Evolutionary conservation across 2,329 filamentous ascomycete species (phyloP).

Genomic region (Lojkania enalia): DNA sequence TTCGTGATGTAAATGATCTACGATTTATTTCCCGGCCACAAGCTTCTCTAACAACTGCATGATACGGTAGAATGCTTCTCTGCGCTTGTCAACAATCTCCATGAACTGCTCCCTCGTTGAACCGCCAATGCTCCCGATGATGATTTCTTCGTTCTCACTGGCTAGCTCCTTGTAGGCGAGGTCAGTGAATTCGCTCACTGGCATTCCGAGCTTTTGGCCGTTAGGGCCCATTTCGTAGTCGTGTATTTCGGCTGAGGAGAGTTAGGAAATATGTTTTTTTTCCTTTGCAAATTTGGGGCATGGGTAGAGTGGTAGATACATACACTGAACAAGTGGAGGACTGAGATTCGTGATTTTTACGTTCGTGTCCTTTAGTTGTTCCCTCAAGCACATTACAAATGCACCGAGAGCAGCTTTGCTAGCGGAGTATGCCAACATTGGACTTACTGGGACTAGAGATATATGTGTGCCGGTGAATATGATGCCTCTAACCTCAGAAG

Average conservation of each 20-base stretch:
- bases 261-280: neutral
- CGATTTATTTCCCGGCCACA: no score
- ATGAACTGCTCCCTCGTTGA: slow-evolving; percentile 32
- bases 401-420: slow-evolving; percentile 58
- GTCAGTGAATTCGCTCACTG: slow-evolving; percentile 50
- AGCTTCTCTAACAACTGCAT: no score
- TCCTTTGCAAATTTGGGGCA: neutral
- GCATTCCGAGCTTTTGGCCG: slow-evolving; percentile 55
- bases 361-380: slow-evolving; percentile 44
- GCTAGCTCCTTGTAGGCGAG: slow-evolving; percentile 51
- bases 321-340: slow-evolving; percentile 48
- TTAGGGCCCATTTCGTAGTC: slow-evolving; percentile 48
- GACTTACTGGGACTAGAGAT: slow-evolving; percentile 52
- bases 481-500: slow-evolving; percentile 26
- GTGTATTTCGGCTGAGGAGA: slow-evolving; percentile 51
- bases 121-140: slow-evolving; percentile 39
- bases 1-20: no score
- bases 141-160: slow-evolving; percentile 49
- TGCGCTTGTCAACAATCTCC: slow-evolving; percentile 39
- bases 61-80: slow-evolving; percentile 21
- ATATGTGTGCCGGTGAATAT: slow-evolving; percentile 50
- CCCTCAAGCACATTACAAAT: slow-evolving; percentile 51
- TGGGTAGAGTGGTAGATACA: slow-evolving; percentile 12
- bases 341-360: slow-evolving; percentile 55
- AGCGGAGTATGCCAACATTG: slow-evolving; percentile 57